Evolutionary conservation across 129 eudicot genomes (phyloP).

Genomic region (Artemisia annua): DNA sequence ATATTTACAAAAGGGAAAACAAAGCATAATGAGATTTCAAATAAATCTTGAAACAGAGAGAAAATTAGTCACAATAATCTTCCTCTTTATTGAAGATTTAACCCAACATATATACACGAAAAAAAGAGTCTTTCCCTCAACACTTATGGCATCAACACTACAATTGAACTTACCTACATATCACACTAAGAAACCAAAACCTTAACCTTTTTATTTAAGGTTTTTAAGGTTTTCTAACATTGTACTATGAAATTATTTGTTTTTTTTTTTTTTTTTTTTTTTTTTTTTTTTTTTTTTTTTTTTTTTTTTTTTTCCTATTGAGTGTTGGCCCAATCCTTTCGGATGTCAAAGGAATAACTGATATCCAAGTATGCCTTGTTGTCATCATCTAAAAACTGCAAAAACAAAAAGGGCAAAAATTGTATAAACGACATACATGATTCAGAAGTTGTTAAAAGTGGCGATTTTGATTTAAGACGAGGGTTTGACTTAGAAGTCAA

Average conservation of each 20-base stretch:
- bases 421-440: background rate
- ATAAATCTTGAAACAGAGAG: too few species aligned
- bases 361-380: constrained; percentile 88
- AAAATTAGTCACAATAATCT: constrained; percentile 12
- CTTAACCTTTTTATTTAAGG: background rate
- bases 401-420: background rate
- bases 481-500: constrained; percentile 6
- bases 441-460: background rate
- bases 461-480: constrained; percentile 9
- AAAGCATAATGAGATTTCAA: constrained; percentile 23
- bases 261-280: too few species aligned
- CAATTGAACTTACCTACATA: constrained; percentile 22
- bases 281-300: too few species aligned
- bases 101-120: constrained; percentile 17
- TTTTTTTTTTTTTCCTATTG: too few species aligned
- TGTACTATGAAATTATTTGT: constrained; percentile 3
- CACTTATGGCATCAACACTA: constrained; percentile 35
- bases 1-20: constrained; percentile 2
- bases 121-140: constrained; percentile 12
- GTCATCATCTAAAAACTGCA: constrained; percentile 86
- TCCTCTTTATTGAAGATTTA: constrained; percentile 41
- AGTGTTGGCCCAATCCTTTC: constrained; percentile 66
- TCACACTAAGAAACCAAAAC: constrained; percentile 20
- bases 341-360: constrained; percentile 72
- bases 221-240: constrained; percentile 7